Percentiles rank a stretch among this genome's conserved stretches.
Conservation (phyloP, 768 basidiomycete species). For the Pilatotrama ljubarskyi region DNA sequence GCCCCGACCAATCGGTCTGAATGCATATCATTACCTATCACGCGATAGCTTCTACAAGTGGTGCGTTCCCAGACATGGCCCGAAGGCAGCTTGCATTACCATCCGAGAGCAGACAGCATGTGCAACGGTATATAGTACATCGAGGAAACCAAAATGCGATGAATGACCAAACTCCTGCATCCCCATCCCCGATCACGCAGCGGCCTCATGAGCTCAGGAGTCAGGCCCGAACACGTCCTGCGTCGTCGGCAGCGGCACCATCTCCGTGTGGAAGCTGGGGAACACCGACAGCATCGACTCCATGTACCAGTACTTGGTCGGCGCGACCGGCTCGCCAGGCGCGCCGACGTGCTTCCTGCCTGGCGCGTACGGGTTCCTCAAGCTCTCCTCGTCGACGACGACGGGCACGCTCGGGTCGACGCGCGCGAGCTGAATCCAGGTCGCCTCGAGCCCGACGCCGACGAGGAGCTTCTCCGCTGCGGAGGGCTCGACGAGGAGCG, state of each 20-base stretch:
- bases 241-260: constrained; percentile 19
- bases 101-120: not conserved
- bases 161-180: not conserved
- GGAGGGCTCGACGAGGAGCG: constrained; percentile 52
- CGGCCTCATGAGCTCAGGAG: no score
- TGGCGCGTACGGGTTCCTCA: constrained; percentile 5
- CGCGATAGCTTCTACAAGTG: no score
- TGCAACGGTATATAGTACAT: not conserved
- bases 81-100: not conserved
- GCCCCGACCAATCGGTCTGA: no score
- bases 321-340: constrained; percentile 24
- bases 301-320: constrained; percentile 55
- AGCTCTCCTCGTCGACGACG: constrained; percentile 2
- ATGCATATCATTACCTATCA: no score
- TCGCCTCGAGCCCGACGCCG: constrained; percentile 63
- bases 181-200: not conserved
- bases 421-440: constrained; percentile 68
- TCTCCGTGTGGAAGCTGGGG: constrained; percentile 52
- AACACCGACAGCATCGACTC: constrained; percentile 53
- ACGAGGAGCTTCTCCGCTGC: constrained; percentile 42
- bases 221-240: constrained; percentile 12
- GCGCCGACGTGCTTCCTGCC: constrained; percentile 31
- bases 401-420: constrained; percentile 25
- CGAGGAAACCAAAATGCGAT: not conserved
- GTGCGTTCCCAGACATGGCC: no score